These are phyloP conservation scores for Calonectria pseudoturangicola DNA, from an alignment of 2,329 filamentous ascomycete species.

Conservation along the genomic window DNA sequence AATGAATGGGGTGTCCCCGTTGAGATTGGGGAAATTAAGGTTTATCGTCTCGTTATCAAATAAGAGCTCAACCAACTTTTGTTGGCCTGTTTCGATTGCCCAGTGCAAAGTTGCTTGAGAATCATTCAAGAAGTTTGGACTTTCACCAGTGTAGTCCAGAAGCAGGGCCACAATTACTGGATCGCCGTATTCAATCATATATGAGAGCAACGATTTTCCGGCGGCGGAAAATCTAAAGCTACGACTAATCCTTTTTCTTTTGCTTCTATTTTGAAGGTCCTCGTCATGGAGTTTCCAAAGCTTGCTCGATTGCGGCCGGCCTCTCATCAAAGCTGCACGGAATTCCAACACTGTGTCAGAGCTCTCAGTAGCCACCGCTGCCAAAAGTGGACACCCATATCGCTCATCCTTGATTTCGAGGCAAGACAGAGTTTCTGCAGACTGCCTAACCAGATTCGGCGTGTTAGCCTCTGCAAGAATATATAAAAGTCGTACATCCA, in stretches of 20 bases:
- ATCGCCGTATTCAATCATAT: not conserved
- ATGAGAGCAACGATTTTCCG: not conserved
- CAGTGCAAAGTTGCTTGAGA: no score
- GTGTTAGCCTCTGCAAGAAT: not conserved
- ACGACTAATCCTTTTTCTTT: not conserved
- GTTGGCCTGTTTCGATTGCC: no score
- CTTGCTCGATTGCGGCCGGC: no score
- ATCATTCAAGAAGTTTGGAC: not conserved
- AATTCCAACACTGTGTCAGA: not conserved
- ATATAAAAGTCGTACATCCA: not conserved
- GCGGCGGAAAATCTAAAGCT: not conserved
- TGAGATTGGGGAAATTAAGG: no score
- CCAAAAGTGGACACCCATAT: conserved; percentile 9
- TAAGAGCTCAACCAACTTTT: no score
- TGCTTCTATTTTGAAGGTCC: not conserved
- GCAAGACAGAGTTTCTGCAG: not conserved
- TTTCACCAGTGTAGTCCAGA: not conserved
- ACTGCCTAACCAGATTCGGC: not conserved
- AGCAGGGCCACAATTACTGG: not conserved
- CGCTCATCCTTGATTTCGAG: not conserved
- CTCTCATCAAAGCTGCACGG: not conserved
- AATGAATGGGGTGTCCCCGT: no score
- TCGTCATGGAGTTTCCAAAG: not conserved
- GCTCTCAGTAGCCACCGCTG: not conserved
- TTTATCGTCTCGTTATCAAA: no score